Conservation (phyloP, 768 basidiomycete species). For the Leccinum imitatum region DNA sequence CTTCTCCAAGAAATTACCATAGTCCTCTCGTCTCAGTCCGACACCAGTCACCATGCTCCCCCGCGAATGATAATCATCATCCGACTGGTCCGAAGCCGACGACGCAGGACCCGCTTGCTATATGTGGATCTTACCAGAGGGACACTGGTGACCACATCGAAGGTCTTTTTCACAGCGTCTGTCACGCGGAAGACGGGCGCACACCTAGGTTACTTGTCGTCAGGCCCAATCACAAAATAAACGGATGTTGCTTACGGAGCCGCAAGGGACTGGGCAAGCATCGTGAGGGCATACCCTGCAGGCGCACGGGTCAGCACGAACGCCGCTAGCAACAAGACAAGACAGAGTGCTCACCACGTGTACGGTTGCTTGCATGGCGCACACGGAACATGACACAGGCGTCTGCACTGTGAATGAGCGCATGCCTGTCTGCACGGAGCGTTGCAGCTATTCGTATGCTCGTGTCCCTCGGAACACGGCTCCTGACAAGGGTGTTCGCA, state of each 20-base stretch:
- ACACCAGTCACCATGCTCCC: slow-evolving; percentile 26
- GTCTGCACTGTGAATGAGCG: slow-evolving; percentile 48
- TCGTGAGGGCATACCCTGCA: slow-evolving; percentile 55
- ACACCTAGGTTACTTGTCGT: slow-evolving; percentile 42
- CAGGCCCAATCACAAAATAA: background rate
- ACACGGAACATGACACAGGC: slow-evolving; percentile 52
- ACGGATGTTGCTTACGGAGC: slow-evolving; percentile 49
- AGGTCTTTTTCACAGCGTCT: slow-evolving; percentile 47
- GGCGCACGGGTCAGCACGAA: slow-evolving; percentile 2
- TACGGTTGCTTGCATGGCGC: slow-evolving; percentile 64
- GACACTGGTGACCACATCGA: slow-evolving; percentile 62
- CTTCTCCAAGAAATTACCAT: slow-evolving; percentile 77
- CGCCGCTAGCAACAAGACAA: background rate
- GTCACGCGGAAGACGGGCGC: slow-evolving; percentile 65
- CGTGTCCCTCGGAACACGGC: slow-evolving; percentile 49
- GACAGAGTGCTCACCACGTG: slow-evolving; percentile 41
- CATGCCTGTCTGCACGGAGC: slow-evolving; percentile 54
- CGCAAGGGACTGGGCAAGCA: slow-evolving; percentile 61
- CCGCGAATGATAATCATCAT: slow-evolving; percentile 57
- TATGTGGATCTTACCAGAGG: slow-evolving; percentile 48
- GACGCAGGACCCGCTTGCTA: slow-evolving; percentile 47
- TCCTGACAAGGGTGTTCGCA: slow-evolving; percentile 56
- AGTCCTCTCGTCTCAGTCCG: slow-evolving; percentile 42
- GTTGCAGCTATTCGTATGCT: slow-evolving; percentile 47
- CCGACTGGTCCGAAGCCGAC: slow-evolving; percentile 53